Percentiles rank a stretch among this genome's conserved stretches.
phyloP scores from a whole-genome alignment of 495 filamentous ascomycete genomes.

The Hypoxylon fragiforme region DNA sequence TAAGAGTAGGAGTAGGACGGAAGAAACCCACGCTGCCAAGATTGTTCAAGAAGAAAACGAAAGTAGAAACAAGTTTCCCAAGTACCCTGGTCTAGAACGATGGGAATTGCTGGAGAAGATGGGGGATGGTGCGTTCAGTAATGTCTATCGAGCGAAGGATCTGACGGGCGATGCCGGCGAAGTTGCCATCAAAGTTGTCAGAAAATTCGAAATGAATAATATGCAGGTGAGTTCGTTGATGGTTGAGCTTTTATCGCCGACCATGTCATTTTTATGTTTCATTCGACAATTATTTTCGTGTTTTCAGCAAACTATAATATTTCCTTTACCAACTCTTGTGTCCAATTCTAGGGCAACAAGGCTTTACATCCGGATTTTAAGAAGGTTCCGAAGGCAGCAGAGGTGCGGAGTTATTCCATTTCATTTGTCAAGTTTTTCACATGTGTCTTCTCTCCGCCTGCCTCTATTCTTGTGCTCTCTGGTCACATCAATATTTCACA shows the following conservation, averaged over 20 bases:
- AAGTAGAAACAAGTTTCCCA: conserved; percentile 80
- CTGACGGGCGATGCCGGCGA: conserved; percentile 67
- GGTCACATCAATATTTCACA: conserved; percentile 5
- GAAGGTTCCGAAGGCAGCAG: conserved; percentile 88
- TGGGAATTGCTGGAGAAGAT: conserved; percentile 95
- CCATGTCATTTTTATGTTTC: conserved; percentile 28
- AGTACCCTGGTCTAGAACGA: conserved; percentile 87
- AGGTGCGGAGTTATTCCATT: conserved; percentile 77
- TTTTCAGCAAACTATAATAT: conserved; percentile 30
- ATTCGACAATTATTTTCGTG: conserved; percentile 36
- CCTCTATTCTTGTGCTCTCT: conserved; percentile 20
- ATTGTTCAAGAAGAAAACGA: conserved; percentile 90
- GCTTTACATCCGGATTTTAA: conserved; percentile 94
- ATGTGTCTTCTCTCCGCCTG: conserved; percentile 12
- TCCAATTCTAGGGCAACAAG: conserved; percentile 68
- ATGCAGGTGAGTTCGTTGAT: conserved; percentile 77
- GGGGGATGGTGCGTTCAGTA: conserved; percentile 99
- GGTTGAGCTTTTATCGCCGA: conserved; percentile 31
- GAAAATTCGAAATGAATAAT: conserved; percentile 98
- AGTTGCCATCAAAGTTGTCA: conserved; percentile 96
- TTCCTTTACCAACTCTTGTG: conserved; percentile 48
- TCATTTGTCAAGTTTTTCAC: conserved; percentile 40
- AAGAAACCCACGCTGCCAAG: conserved; percentile 71
- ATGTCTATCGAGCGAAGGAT: conserved; percentile 90
- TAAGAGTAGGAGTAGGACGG: conserved; percentile 54